Conservation (phyloP, 257 asterid genomes). For the Solanum etuberosum region DNA sequence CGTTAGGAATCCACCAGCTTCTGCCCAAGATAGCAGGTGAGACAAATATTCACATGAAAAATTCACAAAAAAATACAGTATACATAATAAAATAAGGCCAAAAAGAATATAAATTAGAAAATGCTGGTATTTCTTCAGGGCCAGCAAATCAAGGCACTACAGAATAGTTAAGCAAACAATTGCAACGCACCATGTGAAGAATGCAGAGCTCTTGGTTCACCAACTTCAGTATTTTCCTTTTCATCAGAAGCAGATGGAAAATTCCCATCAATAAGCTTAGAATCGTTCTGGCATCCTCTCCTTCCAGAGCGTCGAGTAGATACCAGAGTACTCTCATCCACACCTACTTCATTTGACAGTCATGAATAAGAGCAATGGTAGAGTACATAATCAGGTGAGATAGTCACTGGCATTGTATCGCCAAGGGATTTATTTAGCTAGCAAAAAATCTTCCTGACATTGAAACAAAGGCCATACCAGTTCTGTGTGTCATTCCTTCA, state of each 20-base stretch:
- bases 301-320: conserved; percentile 58
- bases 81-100: neutral
- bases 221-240: conserved; percentile 42
- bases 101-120: neutral
- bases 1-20: neutral
- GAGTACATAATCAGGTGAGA: neutral
- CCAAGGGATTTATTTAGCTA: neutral
- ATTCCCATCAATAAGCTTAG: conserved; percentile 34
- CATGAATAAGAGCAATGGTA: conserved; percentile 17
- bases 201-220: conserved; percentile 22
- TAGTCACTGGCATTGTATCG: neutral
- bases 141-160: neutral
- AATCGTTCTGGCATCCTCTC: conserved; percentile 55
- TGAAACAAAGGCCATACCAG: conserved; percentile 22
- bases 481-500: conserved; percentile 24
- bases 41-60: neutral
- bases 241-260: conserved; percentile 25
- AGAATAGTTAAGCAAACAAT: neutral
- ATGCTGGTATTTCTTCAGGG: neutral
- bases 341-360: conserved; percentile 32
- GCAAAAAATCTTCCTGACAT: neutral
- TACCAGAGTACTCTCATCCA: conserved; percentile 33
- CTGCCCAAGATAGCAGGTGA: neutral
- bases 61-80: neutral
- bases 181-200: conserved; percentile 31